Evolutionary conservation across 2,329 filamentous ascomycete genomes (phyloP).

Genomic region (Botrytis galanthina): DNA sequence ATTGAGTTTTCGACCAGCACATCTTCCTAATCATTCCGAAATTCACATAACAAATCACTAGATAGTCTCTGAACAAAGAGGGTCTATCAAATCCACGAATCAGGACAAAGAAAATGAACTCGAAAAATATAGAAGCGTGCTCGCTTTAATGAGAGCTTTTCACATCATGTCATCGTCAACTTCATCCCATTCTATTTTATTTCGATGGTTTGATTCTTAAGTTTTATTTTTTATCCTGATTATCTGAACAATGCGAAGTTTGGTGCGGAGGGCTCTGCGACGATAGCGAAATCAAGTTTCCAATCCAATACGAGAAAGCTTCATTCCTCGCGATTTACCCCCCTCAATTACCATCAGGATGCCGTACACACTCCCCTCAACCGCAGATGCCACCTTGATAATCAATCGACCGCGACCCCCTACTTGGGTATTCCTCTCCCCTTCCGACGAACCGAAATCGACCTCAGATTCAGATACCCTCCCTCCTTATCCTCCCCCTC

Average conservation of each 20-base stretch:
- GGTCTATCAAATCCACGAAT: not conserved
- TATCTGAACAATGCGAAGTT: not conserved
- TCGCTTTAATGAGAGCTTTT: not conserved
- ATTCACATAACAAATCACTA: not conserved
- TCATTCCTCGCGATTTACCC: not conserved
- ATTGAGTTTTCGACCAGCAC: not conserved
- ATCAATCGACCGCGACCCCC: conserved; percentile 6
- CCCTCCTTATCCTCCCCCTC: not conserved
- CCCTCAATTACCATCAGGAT: not conserved
- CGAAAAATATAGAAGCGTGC: not conserved
- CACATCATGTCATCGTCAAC: not conserved
- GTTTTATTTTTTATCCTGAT: not conserved
- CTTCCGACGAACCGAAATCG: not conserved
- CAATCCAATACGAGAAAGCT: not conserved
- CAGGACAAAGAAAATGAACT: not conserved
- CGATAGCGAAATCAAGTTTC: not conserved
- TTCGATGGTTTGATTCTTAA: not conserved
- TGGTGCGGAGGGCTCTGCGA: not conserved
- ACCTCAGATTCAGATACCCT: not conserved
- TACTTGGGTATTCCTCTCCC: conserved; percentile 7
- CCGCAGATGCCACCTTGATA: not conserved
- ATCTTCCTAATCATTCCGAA: not conserved
- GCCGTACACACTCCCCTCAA: not conserved
- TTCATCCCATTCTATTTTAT: not conserved
- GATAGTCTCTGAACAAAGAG: not conserved